Evolutionary conservation across 768 basidiomycete species (phyloP), one percentile per base, ranked within the genome.

Genomic region (Rhizopogon sp.): DNA sequence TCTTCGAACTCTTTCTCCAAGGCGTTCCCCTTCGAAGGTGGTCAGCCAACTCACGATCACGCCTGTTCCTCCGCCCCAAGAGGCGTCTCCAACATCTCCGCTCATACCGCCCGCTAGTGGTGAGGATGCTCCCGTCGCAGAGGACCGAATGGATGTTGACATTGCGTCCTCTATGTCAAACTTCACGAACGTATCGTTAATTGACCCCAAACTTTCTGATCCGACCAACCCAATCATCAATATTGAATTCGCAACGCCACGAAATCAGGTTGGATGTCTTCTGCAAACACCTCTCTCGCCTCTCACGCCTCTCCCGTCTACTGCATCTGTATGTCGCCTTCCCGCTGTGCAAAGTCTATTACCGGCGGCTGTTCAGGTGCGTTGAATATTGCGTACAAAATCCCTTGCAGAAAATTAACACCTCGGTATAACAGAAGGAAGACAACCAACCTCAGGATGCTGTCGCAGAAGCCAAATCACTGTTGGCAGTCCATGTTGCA

Each of bases 301-400:
- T 16, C 68, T 84, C 37, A 82, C 82, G 6, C 82, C 82, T 6
- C 60, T 80, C 35, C 76, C 80, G 6, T 72, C 76, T 56, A 79
- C 82, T 1, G 80, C 81, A 5, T 62, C 63, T 29, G 17, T 37
- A 3, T 59, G 49, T 47, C 22, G 20, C 39, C 43, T 53, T 6
- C 60, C 58, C 20, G 46, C 33, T 17, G 58, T 59, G 43, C 58
- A 45, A 39, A 45, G 28, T 43, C 43, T 68, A 37, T 28, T 62
- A 11, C 25, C 20, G 14, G 14, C 14, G 8, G 47, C 8, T 37
- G 22, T 53, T 7, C 56, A 64, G 39, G 67, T 70, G 57, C 16
- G 65, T 55, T 11, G n/a, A n/a, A 20, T 40, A 31, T 20, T 13
- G 9, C 20, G 5, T 7, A 13, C 22, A 16, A 2, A 37, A 31